Base-by-base conservation (phyloP, 495 filamentous ascomycete species). In the Talaromyces trachyspermus region DNA sequence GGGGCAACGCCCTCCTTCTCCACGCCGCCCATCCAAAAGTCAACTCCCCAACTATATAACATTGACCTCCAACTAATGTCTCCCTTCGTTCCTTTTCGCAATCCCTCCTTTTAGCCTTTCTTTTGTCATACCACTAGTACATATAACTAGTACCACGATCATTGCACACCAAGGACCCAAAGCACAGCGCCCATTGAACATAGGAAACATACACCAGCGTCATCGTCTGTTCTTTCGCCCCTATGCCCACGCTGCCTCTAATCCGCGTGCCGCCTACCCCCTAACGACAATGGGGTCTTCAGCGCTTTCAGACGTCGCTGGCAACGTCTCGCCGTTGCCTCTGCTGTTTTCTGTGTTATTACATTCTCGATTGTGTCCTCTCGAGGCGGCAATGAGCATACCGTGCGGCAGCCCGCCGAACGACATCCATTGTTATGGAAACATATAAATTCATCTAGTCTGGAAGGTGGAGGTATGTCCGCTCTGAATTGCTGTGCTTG, bases 341-440 rank as follows among this genome's bases (percentile, higher is more conserved):
- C 48, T 9, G 29, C 37, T 5, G 29, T 44, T n/a, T 43, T 49
- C 20, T 32, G 25, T 12, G 17, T 46, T 29, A 29, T 43, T 19
- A 18, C 38, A 11, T 24, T 49, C n/a, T 49, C 29, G 9, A 23
- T 49, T 11, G 6, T 49, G 22, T 42, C 40, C 38, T 27, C 25
- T 12, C 38, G 48, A 25, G 37, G 39, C 17, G 48, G n/a, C n/a
- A n/a, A n/a, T n/a, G n/a, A n/a, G 10, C 43, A 45, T 18, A 5
- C 27, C 23, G 25, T 2, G 6, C 7, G 14, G 43, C 20, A n/a
- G 25, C 24, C 10, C 10, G 6, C 32, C 46, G 38, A 49, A 27
- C 26, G 22, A 30, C 27, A 49, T 24, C 48, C 48, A 6, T 43
- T 49, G 35, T 20, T 49, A 24, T 49, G 48, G 48, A 43, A 49